Evolutionary conservation across 208 protist genomes (phyloP), one percentile per base, ranked within the genome.

Genomic region (Leishmania aethiopica): DNA sequence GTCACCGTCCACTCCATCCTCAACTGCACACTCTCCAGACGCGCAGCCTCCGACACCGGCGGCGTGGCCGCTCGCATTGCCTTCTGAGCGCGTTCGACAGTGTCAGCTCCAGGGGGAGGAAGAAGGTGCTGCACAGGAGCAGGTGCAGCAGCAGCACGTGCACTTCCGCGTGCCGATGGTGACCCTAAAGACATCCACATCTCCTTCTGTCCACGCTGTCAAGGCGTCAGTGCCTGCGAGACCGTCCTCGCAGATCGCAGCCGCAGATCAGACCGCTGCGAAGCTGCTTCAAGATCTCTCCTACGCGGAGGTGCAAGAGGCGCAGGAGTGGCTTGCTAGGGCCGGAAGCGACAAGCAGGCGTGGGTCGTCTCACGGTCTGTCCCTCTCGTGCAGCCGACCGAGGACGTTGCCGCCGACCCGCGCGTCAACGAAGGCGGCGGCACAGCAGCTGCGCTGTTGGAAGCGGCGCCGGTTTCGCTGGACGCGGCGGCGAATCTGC

Each of bases 221-320:
- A 19, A 45, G 28, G 59, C 42, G 11, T 32, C 70, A 17, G 22
- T 22, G 19, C 25, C 57, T 10, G 75, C 75, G 70, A 35, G 25
- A n/a, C 75, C 28, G 40, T 7, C 57, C 8, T 47, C 75, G 25
- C 35, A 1, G 49, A 3, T 49, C 3, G 1, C 55, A 19, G 57
- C 51, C 2, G 25, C 75, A 47, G 75, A 78, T n/a, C 75, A 51
- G 37, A 47, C 55, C 37, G 80, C 74, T 40, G 55, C 82, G 78
- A 40, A 74, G 53, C 83, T 82, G 19, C 83, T 86, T 5, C 83
- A 75, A 37, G 66, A 37, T 28, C 66, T 86, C 62, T 69, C 66
- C 19, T 86, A 82, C 42, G 83, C 47, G 19, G 83, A 86, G 62
- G 64, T 82, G 22, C 62, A 76, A 45, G 53, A n/a, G 49, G 60